Conservation (phyloP, 2,329 filamentous ascomycete genomes). For the Trichophyton benhamiae region DNA sequence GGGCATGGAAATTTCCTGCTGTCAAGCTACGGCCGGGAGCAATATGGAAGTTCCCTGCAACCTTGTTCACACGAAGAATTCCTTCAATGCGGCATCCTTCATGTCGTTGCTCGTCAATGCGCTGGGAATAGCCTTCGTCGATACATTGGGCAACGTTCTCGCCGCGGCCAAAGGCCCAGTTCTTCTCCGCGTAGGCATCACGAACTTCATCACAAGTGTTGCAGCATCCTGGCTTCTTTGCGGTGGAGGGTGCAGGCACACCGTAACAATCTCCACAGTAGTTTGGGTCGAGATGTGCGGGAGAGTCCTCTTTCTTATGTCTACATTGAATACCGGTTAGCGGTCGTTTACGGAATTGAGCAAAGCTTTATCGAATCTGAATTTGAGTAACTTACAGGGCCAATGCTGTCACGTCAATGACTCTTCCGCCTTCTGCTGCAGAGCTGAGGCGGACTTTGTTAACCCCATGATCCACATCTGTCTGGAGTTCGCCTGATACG, state of each 20-base stretch:
- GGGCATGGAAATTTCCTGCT: slow-evolving; percentile 92
- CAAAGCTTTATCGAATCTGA: neutral
- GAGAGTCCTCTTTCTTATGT: slow-evolving; percentile 54
- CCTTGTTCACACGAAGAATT: slow-evolving; percentile 89
- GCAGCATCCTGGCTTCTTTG: slow-evolving; percentile 76
- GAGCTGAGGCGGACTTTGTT: slow-evolving; percentile 75
- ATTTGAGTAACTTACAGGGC: slow-evolving; percentile 44
- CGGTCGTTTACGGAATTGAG: neutral
- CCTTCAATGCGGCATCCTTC: slow-evolving; percentile 95
- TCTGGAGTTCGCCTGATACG: slow-evolving; percentile 91
- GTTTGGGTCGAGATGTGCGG: slow-evolving; percentile 69
- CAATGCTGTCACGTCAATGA: slow-evolving; percentile 58
- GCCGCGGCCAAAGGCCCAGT: slow-evolving; percentile 89
- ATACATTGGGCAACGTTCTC: slow-evolving; percentile 90
- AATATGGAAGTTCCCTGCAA: slow-evolving; percentile 96
- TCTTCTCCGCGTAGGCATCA: slow-evolving; percentile 77
- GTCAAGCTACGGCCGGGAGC: slow-evolving; percentile 93
- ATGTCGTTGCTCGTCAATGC: slow-evolving; percentile 70
- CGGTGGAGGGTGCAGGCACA: slow-evolving; percentile 58
- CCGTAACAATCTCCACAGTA: slow-evolving; percentile 96
- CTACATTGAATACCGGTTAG: slow-evolving; percentile 27
- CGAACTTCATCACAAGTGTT: slow-evolving; percentile 95
- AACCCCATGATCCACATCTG: slow-evolving; percentile 83
- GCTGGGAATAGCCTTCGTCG: slow-evolving; percentile 85
- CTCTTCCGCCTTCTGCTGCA: slow-evolving; percentile 58